These are phyloP conservation scores for Pseudogymnoascus sp. DNA, from an alignment of 2,329 filamentous ascomycete species.

Conservation along the genomic window DNA sequence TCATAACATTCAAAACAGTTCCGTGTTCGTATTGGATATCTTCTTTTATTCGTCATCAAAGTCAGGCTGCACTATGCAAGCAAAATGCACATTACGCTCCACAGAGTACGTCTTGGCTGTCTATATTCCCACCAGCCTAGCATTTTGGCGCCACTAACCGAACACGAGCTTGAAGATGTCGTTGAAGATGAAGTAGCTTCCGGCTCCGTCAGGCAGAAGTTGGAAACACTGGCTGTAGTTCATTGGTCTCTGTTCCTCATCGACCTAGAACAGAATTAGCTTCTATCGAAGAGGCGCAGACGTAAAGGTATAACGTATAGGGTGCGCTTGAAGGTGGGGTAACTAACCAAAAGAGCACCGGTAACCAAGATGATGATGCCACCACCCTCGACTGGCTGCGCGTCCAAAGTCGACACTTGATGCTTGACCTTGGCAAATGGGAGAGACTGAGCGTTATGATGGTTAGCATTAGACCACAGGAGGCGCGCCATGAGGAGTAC, in stretches of 20 bases:
- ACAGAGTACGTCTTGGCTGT: background rate
- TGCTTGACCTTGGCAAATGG: constrained; percentile 80
- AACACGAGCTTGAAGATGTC: constrained; percentile 92
- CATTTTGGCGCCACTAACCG: constrained; percentile 31
- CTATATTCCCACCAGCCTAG: background rate
- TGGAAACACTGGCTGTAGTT: constrained; percentile 89
- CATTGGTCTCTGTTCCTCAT: constrained; percentile 80
- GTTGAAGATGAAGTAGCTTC: constrained; percentile 83
- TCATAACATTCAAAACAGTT: background rate
- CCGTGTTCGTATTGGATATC: background rate
- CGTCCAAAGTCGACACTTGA: constrained; percentile 68
- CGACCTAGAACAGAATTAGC: constrained; percentile 52
- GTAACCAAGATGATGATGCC: constrained; percentile 84
- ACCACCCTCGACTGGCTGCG: constrained; percentile 64
- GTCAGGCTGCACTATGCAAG: background rate
- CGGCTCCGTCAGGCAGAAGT: constrained; percentile 59
- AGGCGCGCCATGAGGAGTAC: constrained; percentile 21
- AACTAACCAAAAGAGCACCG: constrained; percentile 70
- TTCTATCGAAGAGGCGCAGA: background rate
- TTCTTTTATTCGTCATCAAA: constrained; percentile 7
- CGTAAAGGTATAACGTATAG: constrained; percentile 8
- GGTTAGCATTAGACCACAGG: background rate
- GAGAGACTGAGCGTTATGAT: constrained; percentile 47
- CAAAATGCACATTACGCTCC: background rate
- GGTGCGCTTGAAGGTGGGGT: background rate